Percentiles rank a stretch among this genome's conserved stretches.
phyloP scores from a whole-genome alignment of 805 yeast genomes.

The Naumovozyma baii region DNA sequence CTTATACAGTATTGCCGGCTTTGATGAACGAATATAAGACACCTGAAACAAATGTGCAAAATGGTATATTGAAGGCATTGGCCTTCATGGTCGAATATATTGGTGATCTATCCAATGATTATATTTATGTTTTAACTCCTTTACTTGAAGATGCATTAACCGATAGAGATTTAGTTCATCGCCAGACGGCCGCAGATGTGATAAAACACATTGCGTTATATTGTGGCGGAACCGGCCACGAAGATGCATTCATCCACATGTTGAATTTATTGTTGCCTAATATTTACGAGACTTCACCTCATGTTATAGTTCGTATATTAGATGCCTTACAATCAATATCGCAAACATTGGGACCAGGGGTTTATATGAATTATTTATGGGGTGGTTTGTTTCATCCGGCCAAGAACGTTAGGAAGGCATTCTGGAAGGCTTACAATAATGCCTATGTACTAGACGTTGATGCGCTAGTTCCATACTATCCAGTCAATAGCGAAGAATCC shows the following conservation, averaged over 20 bases:
- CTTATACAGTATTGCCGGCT: constrained; percentile 89
- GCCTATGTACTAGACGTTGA: constrained; percentile 69
- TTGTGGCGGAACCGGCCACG: constrained; percentile 63
- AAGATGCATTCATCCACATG: constrained; percentile 75
- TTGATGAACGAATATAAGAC: constrained; percentile 90
- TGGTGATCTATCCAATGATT: constrained; percentile 70
- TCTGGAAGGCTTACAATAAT: constrained; percentile 74
- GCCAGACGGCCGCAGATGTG: constrained; percentile 91
- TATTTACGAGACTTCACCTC: constrained; percentile 90
- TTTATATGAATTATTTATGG: constrained; percentile 66
- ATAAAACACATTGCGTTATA: constrained; percentile 74
- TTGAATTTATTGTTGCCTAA: constrained; percentile 81
- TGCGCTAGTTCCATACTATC: constrained; percentile 75
- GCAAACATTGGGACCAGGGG: constrained; percentile 65
- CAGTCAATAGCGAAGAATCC: constrained; percentile 37
- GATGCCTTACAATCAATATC: constrained; percentile 73
- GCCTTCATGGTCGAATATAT: constrained; percentile 88
- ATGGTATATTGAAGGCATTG: constrained; percentile 86
- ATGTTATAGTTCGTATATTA: constrained; percentile 71
- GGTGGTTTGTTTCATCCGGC: constrained; percentile 93
- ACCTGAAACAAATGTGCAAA: constrained; percentile 88
- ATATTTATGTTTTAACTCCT: constrained; percentile 70
- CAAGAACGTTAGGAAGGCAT: constrained; percentile 68
- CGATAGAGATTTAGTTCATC: constrained; percentile 82
- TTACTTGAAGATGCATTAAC: constrained; percentile 81